Evolutionary conservation across 805 yeast genomes (phyloP), one percentile per base, ranked within the genome.

Genomic region (Monosporozyma yasuniensis): DNA sequence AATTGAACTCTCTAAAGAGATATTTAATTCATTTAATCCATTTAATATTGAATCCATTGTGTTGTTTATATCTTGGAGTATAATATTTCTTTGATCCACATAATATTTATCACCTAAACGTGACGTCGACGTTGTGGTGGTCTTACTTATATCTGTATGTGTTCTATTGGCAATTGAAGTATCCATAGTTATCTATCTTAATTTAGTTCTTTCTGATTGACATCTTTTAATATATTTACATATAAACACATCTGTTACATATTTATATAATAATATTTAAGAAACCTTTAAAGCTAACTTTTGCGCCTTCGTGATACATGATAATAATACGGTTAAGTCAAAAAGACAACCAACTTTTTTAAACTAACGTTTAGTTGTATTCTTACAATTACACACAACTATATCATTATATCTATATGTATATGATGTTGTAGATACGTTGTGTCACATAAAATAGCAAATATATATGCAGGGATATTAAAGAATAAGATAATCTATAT

Each of bases 1-100:
- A 14, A 83, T 74, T 2, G 81, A 77, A 42, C 78, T 80, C 55
- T 82, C 84, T 47, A 85, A 66, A 0, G 89, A 77, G 42, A 87
- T 72, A 60, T 84, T 84, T 52, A 85, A 68, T 19, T 80, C 74
- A 56, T 82, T 83, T 50, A 85, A 64, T 56, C 81, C 81, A 57
- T 78, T 72, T 47, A 83, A 69, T 6, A 84, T 84, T 0, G 83
- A 74, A 56, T 82, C 88, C 77, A 84, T 75, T 10, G 80, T 64
- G 34, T 56, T 59, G 42, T 59, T 59, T 38, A 64, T 62, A 49
- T 65, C 68, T 47, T 64, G 67, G 8, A 64, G 44, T 1, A 60
- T 51, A 41, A 61, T 47, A 48, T 59, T 65, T 34, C 66, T 54
- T 51, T 65, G 65, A 42, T 61, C 66, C 2, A 61, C 50, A 46